Conservation (phyloP, 352 stramenopile species). For the Saprolegnia parasitica region DNA sequence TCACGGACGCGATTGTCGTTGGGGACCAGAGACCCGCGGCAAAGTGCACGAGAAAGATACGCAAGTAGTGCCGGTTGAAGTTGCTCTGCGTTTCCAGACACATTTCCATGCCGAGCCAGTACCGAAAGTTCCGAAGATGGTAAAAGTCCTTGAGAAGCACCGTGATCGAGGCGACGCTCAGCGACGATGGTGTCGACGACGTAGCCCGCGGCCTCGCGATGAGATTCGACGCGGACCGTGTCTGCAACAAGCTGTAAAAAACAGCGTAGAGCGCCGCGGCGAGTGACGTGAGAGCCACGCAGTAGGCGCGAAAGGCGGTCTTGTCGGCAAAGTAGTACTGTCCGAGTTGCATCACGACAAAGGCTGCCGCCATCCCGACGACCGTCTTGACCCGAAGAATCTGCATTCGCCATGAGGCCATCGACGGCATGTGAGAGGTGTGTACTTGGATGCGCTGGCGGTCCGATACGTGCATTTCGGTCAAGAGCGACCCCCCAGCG, state of each 20-base stretch:
- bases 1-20: not conserved
- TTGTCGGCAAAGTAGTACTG: constrained; percentile 17
- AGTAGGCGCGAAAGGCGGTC: constrained; percentile 18
- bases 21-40: not conserved
- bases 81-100: constrained; percentile 28
- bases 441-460: constrained; percentile 18
- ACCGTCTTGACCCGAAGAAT: constrained; percentile 18
- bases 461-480: constrained; percentile 26
- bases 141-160: constrained; percentile 13
- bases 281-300: not conserved
- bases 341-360: constrained; percentile 3
- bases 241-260: constrained; percentile 13
- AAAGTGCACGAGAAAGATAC: constrained; percentile 14
- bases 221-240: not conserved
- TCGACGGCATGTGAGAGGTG: not conserved
- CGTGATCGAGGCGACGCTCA: not conserved
- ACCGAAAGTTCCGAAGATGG: constrained; percentile 17
- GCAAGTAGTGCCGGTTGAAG: constrained; percentile 21
- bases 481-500: constrained; percentile 16
- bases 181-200: not conserved
- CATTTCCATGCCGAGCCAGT: constrained; percentile 28
- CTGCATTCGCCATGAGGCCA: not conserved
- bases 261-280: not conserved
- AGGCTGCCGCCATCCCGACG: constrained; percentile 6
- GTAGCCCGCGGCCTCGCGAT: not conserved